Evolutionary conservation across 306 rosid genomes (phyloP).

Genomic region (Cucurbita ficifolia): DNA sequence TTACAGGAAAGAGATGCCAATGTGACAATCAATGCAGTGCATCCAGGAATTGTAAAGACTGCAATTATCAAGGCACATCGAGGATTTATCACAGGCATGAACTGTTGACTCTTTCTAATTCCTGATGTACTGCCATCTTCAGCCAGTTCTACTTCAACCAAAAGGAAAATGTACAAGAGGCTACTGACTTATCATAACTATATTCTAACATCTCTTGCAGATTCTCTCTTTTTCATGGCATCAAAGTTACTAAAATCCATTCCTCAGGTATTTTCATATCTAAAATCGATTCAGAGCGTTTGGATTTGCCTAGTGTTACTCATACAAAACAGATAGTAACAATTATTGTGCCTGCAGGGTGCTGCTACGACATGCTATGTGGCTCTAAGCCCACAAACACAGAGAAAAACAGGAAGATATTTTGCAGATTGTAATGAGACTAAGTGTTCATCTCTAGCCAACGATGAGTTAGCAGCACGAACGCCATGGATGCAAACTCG

Average conservation of each 20-base stretch:
- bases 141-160: neutral
- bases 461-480: conserved; percentile 55
- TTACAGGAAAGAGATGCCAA: conserved; percentile 61
- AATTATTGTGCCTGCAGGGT: conserved; percentile 23
- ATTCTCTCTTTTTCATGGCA: conserved; percentile 68
- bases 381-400: conserved; percentile 53
- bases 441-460: conserved; percentile 54
- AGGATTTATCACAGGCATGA: conserved; percentile 58
- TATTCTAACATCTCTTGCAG: conserved; percentile 27
- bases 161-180: neutral
- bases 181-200: neutral
- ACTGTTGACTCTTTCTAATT: neutral
- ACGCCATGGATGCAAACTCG: conserved; percentile 63
- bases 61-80: conserved; percentile 71
- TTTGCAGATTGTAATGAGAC: conserved; percentile 74
- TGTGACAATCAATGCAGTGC: conserved; percentile 71
- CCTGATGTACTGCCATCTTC: neutral
- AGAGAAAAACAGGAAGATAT: conserved; percentile 61
- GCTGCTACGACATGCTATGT: conserved; percentile 87
- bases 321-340: neutral
- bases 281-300: neutral
- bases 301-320: neutral
- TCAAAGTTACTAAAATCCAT: conserved; percentile 63
- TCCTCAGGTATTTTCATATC: conserved; percentile 45
- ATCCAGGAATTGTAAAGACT: conserved; percentile 85